phyloP scores from a whole-genome alignment of 768 basidiomycete genomes.

The Boletellus ananas region DNA sequence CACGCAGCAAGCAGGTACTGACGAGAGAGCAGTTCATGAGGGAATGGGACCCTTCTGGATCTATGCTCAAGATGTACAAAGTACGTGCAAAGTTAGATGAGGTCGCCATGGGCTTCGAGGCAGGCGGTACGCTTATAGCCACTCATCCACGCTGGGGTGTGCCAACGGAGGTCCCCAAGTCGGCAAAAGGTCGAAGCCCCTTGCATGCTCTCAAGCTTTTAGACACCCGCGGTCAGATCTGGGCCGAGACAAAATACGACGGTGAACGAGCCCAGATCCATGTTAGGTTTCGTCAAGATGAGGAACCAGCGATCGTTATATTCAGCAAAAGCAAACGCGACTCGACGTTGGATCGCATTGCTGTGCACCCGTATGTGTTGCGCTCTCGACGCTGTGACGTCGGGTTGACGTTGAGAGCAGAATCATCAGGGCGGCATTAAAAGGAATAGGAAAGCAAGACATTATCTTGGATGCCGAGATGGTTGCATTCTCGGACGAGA shows the following conservation, averaged over 20 bases:
- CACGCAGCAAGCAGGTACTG: slow-evolving; percentile 51
- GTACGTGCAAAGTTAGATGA: slow-evolving; percentile 56
- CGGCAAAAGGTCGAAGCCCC: slow-evolving; percentile 65
- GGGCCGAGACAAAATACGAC: slow-evolving; percentile 93
- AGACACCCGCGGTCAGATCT: slow-evolving; percentile 39
- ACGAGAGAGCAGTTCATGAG: slow-evolving; percentile 62
- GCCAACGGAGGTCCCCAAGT: slow-evolving; percentile 79
- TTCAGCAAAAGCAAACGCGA: slow-evolving; percentile 87
- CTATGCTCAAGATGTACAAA: slow-evolving; percentile 51
- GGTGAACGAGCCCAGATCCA: slow-evolving; percentile 96
- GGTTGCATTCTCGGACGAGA: slow-evolving; percentile 69
- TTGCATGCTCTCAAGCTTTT: slow-evolving; percentile 48
- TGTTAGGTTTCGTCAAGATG: slow-evolving; percentile 45
- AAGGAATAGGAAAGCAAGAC: slow-evolving; percentile 36
- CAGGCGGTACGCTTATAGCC: slow-evolving; percentile 21
- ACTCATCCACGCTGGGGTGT: slow-evolving; percentile 49
- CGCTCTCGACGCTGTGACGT: background rate
- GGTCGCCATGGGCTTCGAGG: slow-evolving; percentile 46
- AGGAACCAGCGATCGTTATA: slow-evolving; percentile 55
- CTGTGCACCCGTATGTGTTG: slow-evolving; percentile 47
- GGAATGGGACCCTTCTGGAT: slow-evolving; percentile 61
- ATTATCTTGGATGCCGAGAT: slow-evolving; percentile 82
- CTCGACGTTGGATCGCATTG: slow-evolving; percentile 71
- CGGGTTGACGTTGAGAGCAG: slow-evolving; percentile 27
- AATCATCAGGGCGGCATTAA: slow-evolving; percentile 59